A percentile compares a stretch with the other conserved stretches of the same genome.
phyloP scores from a whole-genome alignment of 306 rosid genomes.

The Casuarina equisetifolia region DNA sequence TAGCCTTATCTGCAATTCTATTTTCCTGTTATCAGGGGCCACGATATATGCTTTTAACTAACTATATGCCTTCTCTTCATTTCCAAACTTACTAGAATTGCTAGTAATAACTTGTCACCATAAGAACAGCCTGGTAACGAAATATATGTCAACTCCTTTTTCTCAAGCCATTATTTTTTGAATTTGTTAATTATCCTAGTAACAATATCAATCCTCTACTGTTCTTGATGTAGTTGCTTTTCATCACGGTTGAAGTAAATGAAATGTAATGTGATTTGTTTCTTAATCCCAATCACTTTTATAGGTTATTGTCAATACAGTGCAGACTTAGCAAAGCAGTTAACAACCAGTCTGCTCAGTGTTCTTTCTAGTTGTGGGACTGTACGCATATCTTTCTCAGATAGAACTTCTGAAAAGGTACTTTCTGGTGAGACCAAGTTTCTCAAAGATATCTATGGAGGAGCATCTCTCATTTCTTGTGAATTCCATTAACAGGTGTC shows the following conservation, averaged over 20 bases:
- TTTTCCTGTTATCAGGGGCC: neutral
- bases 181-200: neutral
- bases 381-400: constrained; percentile 89
- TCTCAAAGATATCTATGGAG: constrained; percentile 5
- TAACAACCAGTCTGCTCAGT: constrained; percentile 55
- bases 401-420: constrained; percentile 85
- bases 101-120: neutral
- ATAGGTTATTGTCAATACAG: constrained; percentile 84
- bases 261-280: neutral
- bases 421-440: neutral
- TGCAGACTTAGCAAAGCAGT: constrained; percentile 81
- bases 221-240: neutral
- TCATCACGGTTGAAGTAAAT: neutral
- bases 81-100: neutral
- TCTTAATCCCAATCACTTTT: constrained; percentile 13
- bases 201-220: neutral
- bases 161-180: neutral
- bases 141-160: neutral
- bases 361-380: constrained; percentile 84
- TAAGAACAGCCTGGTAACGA: neutral
- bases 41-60: neutral
- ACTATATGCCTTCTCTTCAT: neutral
- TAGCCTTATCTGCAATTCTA: neutral
- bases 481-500: constrained; percentile 50
- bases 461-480: constrained; percentile 4